Percentiles rank a stretch among this genome's conserved stretches.
Conservation (phyloP, 2,329 filamentous ascomycete genomes). For the Aspergillus hiratsukae region DNA sequence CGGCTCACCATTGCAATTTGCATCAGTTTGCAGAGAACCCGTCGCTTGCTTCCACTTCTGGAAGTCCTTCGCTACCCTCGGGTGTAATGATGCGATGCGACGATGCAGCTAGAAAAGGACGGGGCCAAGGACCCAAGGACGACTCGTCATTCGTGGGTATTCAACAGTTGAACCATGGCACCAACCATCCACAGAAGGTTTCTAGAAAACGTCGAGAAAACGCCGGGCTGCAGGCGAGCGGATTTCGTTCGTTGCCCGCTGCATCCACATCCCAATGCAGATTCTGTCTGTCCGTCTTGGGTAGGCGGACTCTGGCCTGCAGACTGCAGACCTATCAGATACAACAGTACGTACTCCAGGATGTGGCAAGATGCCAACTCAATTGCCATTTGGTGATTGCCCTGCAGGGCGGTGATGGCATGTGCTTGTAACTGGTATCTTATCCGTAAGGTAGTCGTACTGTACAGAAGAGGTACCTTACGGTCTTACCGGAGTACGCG, state of each 20-base stretch:
- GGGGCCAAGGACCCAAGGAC: constrained; percentile 11
- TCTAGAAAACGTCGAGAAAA: constrained; percentile 35
- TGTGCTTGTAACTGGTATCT: not conserved
- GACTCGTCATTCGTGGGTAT: constrained; percentile 12
- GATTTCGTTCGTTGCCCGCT: not conserved
- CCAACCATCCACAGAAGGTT: constrained; percentile 16
- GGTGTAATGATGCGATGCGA: not conserved
- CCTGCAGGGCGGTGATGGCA: not conserved
- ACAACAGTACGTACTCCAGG: not conserved
- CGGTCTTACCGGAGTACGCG: too few relatives aligned
- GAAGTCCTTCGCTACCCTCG: not conserved
- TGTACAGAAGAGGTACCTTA: not conserved
- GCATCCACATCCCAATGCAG: constrained; percentile 2
- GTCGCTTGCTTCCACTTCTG: too few relatives aligned
- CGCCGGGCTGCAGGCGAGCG: constrained; percentile 7
- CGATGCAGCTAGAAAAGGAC: constrained; percentile 9
- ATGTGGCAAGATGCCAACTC: not conserved
- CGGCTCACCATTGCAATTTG: too few relatives aligned
- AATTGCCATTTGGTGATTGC: not conserved
- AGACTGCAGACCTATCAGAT: too few relatives aligned
- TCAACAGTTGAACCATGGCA: not conserved
- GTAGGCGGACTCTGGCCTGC: not conserved
- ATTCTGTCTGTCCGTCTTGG: not conserved
- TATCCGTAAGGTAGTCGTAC: not conserved
- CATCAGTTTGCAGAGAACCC: not conserved